Percentiles rank a stretch among this genome's conserved stretches.
phyloP scores from a whole-genome alignment of 2,329 filamentous ascomycete genomes.

The Arthrobotrys sphaeroides region DNA sequence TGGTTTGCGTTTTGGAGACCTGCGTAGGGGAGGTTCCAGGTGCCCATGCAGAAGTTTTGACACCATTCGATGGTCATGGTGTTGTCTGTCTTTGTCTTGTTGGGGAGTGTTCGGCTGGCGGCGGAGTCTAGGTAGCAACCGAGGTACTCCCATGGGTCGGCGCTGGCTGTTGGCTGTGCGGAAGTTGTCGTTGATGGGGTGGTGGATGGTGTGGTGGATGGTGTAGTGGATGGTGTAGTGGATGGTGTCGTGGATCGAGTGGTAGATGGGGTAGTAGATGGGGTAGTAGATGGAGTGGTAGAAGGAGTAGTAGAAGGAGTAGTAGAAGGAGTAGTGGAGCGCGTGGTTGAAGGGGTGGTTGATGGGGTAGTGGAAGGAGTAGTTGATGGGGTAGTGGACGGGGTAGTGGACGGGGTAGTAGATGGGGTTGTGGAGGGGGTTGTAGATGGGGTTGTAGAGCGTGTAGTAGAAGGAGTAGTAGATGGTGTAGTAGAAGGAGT shows the following conservation, averaged over 20 bases:
- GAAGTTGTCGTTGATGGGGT: slow-evolving; percentile 11
- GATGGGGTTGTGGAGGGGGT: background rate
- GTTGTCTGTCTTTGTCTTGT: slow-evolving; percentile 25
- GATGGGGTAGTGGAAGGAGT: slow-evolving; percentile 7
- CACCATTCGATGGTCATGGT: slow-evolving; percentile 38
- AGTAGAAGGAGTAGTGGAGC: background rate
- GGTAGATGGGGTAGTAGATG: background rate
- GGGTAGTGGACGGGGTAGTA: background rate
- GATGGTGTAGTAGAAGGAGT: slow-evolving; percentile 5
- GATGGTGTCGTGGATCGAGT: background rate
- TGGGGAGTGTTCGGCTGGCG: slow-evolving; percentile 27
- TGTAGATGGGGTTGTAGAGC: background rate
- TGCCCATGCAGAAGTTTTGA: slow-evolving; percentile 25
- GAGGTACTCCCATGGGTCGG: slow-evolving; percentile 18
- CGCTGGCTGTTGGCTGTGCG: background rate
- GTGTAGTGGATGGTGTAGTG: slow-evolving; percentile 4
- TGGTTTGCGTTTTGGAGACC: slow-evolving; percentile 25
- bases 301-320: background rate
- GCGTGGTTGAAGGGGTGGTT: background rate
- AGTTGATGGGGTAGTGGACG: slow-evolving; percentile 10
- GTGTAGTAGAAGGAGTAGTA: background rate
- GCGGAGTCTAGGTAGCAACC: slow-evolving; percentile 25
- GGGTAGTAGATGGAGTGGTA: background rate
- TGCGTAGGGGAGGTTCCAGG: slow-evolving; percentile 34
- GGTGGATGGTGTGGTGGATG: background rate